A percentile compares a stretch with the other conserved stretches of the same genome.
These are phyloP conservation scores for Fremontodendron californicum DNA, from an alignment of 345 rosid species.

Conservation along the genomic window DNA sequence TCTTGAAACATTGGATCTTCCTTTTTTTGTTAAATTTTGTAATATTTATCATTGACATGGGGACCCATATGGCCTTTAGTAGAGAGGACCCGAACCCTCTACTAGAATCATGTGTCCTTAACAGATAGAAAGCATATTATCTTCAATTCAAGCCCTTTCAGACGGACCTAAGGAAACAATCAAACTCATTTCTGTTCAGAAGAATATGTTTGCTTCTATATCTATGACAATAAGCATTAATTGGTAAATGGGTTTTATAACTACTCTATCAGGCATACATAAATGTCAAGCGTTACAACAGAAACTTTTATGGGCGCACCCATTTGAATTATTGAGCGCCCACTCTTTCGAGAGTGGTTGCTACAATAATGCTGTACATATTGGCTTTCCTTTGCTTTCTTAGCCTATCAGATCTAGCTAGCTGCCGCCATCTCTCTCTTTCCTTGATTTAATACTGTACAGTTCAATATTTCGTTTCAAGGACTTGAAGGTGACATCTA, in stretches of 20 bases:
- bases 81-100: not conserved
- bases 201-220: slow-evolving; percentile 13
- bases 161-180: not conserved
- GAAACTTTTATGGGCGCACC: not conserved
- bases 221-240: slow-evolving; percentile 16
- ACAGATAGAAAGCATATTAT: not conserved
- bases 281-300: slow-evolving; percentile 5
- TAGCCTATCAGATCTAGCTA: not conserved
- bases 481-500: not conserved
- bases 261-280: slow-evolving; percentile 11
- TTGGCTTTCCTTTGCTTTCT: not conserved
- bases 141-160: not conserved
- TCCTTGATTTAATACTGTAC: not conserved
- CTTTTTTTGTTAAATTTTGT: too few species aligned
- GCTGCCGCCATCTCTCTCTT: too few species aligned
- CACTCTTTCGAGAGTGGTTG: not conserved
- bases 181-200: not conserved
- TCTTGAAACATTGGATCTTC: too few species aligned
- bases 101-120: not conserved
- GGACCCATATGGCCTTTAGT: not conserved
- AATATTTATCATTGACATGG: not conserved
- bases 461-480: not conserved
- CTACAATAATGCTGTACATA: not conserved
- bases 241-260: slow-evolving; percentile 11
- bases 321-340: not conserved